Evolutionary conservation across 495 filamentous ascomycete genomes (phyloP).

Genomic region (Xylaria venustula): DNA sequence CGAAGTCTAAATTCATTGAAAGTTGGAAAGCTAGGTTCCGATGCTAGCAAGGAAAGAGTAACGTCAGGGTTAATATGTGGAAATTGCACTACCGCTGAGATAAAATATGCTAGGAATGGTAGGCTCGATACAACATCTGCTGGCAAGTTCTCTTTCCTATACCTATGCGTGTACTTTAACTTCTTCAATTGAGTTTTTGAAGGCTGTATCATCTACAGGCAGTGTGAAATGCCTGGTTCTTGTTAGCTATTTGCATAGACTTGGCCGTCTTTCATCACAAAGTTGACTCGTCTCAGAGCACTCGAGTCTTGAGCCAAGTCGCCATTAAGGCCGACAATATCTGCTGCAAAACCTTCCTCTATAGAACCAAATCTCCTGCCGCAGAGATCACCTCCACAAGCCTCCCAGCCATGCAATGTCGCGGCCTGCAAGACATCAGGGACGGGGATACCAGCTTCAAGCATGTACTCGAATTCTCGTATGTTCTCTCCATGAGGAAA

Average conservation of each 20-base stretch:
- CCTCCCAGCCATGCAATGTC: slow-evolving; percentile 51
- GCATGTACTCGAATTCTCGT: slow-evolving; percentile 50
- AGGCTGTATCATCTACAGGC: no score
- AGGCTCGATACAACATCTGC: no score
- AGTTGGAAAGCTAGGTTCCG: no score
- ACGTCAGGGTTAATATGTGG: no score
- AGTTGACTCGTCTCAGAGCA: slow-evolving; percentile 46
- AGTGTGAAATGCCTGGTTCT: no score
- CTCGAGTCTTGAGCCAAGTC: slow-evolving; percentile 33
- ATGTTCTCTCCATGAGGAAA: slow-evolving; percentile 52
- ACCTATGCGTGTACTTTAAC: no score
- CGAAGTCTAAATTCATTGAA: no score
- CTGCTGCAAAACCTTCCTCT: slow-evolving; percentile 45
- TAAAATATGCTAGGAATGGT: no score
- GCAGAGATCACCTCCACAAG: slow-evolving; percentile 48
- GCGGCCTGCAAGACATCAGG: slow-evolving; percentile 45
- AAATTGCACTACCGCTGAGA: no score
- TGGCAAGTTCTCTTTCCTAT: no score
- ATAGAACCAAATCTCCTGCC: slow-evolving; percentile 51
- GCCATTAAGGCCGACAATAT: slow-evolving; percentile 46
- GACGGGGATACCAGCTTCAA: slow-evolving; percentile 48
- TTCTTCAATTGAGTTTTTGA: no score
- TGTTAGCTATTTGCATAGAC: slow-evolving; percentile 35
- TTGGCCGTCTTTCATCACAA: slow-evolving; percentile 53
- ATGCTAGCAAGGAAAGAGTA: no score